Evolutionary conservation across 208 protist genomes (phyloP).

Genomic region (Zelonia costaricensis): DNA sequence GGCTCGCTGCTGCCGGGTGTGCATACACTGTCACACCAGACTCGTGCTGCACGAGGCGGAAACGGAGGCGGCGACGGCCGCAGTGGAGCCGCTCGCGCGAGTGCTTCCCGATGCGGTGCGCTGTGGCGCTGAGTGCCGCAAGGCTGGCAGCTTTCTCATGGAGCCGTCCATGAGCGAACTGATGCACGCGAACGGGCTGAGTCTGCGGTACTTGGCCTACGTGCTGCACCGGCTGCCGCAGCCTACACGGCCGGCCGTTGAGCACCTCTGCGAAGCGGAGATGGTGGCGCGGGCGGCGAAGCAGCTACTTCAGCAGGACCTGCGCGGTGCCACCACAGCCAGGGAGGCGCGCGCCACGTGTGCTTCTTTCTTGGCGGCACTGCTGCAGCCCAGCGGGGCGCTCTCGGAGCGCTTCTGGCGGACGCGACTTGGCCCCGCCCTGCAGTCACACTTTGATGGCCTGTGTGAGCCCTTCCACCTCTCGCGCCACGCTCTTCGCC

Average conservation of each 20-base stretch:
- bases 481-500: constrained; percentile 43
- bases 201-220: constrained; percentile 74
- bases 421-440: constrained; percentile 57
- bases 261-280: constrained; percentile 73
- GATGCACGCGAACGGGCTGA: constrained; percentile 75
- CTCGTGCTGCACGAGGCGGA: constrained; percentile 21
- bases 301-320: constrained; percentile 51
- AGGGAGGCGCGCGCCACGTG: constrained; percentile 29
- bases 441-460: constrained; percentile 47
- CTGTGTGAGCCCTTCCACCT: constrained; percentile 58
- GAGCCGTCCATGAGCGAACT: constrained; percentile 52
- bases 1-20: constrained; percentile 68
- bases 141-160: constrained; percentile 44
- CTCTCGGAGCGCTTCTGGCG: constrained; percentile 69
- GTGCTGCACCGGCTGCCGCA: constrained; percentile 76
- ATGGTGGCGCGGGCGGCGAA: constrained; percentile 70
- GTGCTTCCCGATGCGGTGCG: constrained; percentile 53
- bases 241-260: constrained; percentile 38
- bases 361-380: constrained; percentile 43
- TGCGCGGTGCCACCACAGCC: constrained; percentile 41
- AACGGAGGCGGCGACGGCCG: not conserved
- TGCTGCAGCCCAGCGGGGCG: constrained; percentile 50
- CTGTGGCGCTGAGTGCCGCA: constrained; percentile 43
- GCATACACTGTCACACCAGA: constrained; percentile 71
- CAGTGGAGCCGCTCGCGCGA: constrained; percentile 5